phyloP scores from a whole-genome alignment of 2,329 filamentous ascomycete species.

The Sarocladium oryzae region DNA sequence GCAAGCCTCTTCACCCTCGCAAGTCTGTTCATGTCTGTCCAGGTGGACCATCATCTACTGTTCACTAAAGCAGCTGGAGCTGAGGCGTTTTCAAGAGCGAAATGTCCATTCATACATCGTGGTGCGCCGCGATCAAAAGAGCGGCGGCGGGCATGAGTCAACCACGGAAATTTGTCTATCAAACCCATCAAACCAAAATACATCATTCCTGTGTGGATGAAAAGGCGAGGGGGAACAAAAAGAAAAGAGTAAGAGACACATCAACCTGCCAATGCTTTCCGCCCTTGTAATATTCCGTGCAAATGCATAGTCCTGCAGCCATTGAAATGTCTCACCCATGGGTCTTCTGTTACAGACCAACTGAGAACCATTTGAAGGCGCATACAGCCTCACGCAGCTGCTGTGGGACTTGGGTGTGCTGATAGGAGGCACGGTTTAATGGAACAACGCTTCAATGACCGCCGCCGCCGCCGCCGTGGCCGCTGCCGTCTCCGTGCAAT shows the following conservation, averaged over 20 bases:
- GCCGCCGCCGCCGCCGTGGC: slow-evolving; percentile 14
- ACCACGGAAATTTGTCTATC: not conserved
- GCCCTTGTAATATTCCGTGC: not conserved
- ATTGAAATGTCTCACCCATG: no score
- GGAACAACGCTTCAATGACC: no score
- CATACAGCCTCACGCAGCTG: no score
- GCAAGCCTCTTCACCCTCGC: not conserved
- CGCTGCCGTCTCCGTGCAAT: slow-evolving; percentile 56
- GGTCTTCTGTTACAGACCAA: no score
- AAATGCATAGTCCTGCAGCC: no score
- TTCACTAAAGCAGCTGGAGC: no score
- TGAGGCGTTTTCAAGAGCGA: no score
- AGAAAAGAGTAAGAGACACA: not conserved
- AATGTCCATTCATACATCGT: slow-evolving; percentile 7
- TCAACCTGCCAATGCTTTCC: not conserved
- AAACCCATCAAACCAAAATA: not conserved
- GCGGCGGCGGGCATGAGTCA: not conserved
- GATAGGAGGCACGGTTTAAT: no score
- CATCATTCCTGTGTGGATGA: not conserved
- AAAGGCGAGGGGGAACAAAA: not conserved
- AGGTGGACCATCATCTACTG: no score
- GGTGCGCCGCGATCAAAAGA: not conserved
- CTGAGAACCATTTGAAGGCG: no score
- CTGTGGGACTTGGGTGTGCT: no score
- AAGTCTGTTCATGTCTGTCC: not conserved